Base-by-base conservation (phyloP, 2,329 filamentous ascomycete species). In the Pseudogymnoascus sp. region DNA sequence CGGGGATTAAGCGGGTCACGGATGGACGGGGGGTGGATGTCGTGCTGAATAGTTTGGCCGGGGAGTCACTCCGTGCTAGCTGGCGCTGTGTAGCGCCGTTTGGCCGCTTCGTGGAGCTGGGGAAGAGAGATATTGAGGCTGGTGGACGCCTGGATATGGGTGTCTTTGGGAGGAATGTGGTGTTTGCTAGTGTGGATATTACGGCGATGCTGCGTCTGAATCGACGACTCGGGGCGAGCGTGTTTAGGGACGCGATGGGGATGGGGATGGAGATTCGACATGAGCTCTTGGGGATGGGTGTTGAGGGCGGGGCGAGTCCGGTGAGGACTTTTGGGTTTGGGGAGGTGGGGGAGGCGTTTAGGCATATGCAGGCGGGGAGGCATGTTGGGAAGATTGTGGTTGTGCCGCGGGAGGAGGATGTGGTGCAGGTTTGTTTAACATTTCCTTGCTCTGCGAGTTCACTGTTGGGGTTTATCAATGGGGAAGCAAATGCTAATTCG, bases 21-120 rank as follows among this genome's bases (percentile, higher is more conserved):
- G 64, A 67, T 9, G 67, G 68, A 4, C 18, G 64, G 8, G 72
- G 72, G 14, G 71, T 74, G 14, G 71, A 74, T 61, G 65, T 73
- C 2, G 66, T 74, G 2, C 62, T 74, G 4, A 73, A 73, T 50
- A 71, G 70, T 18, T 65, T 73, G 0, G 61, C 68, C n/a, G 71
- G 71, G 7, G 68, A 73, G 22, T 43, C 63, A 1, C 63, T 73
- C 0, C 66, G 67, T 9, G 65, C 70, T 5, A 67, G 71, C 1
- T 76, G 72, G 73, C 60, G 70, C 4, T 74, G 72, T 60, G 34
- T 78, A 3, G 71, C 74, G 1, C 64, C 67, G 1, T 75, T 74
- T 59, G 76, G 76, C 1, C 67, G 73, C 0, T 76, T 78, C 50
- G 65, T 78, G 0, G 76, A 78, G 63, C 69, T 78, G 7, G 74